Base-by-base conservation (phyloP, 2,329 filamentous ascomycete genomes). In the Venturia aucupariae region DNA sequence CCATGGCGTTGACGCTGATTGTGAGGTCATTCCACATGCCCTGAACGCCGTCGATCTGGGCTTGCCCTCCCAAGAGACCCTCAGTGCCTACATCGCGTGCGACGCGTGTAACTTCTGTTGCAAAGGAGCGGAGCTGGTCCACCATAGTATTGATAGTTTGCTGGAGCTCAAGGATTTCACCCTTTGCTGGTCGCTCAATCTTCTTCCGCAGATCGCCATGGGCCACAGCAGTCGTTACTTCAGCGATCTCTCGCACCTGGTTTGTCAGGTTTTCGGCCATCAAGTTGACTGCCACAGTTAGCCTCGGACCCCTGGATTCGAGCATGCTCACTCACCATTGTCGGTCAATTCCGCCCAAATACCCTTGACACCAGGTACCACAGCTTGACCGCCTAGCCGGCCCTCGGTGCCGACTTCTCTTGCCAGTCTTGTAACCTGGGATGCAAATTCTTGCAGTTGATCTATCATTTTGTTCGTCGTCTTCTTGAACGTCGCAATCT, bases 381-480 rank as follows among this genome's bases (percentile, higher is more conserved):
- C 89, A 66, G 93, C 93, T 75, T 97, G 93, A 54, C 93, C 93
- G 71, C 93, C 93, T 51, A 97, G 86, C 67, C 94, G 88, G 72
- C 93, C 93, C 76, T 97, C 92, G 15, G 93, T 97, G 70, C 93
- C 93, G 80, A 97, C 93, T 77, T 97, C 93, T 75, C 91, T 90
- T 63, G 93, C 93, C 69, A 97, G 87, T 69, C 91, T 89, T 41
- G 93, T 97, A 72, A 97, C 93, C 79, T 97, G 92, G 76, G 90
- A 95, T 68, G 93, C 93, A 76, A 97, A 97, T 66, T 95, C 90
- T 74, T 97, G 92, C 66, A 97, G 83, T 76, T 97, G 93, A 74
- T 97, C 93, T 86, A 97, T 96, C 93, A 97, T 97, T 69, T 90
- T 95, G 75, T 97, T 97, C 79, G 97, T 97, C 67, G 93, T 97